Percentiles rank a stretch among this genome's conserved stretches.
Conservation (phyloP, 2,329 filamentous ascomycete genomes). For the Ophiostoma quercus region DNA sequence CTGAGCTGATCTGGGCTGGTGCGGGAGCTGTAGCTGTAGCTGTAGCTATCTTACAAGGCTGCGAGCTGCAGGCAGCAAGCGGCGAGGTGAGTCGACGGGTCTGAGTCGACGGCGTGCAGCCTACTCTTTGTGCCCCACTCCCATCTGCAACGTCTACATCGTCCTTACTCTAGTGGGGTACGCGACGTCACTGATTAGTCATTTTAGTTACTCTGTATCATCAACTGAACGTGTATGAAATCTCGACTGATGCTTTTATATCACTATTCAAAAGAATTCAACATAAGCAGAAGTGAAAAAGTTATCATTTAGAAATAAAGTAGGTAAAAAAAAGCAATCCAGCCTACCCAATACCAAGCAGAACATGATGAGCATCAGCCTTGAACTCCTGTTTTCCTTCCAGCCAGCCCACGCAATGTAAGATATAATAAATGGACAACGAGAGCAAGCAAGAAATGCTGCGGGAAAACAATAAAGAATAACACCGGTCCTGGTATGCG, state of each 20-base stretch:
- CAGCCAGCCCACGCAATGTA: conserved; percentile 1
- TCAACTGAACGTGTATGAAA: too few species aligned
- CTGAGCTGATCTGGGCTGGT: too few species aligned
- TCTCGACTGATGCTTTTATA: too few species aligned
- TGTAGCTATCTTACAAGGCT: not conserved
- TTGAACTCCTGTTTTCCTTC: conserved; percentile 8
- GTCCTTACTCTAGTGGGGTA: not conserved
- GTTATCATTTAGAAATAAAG: not conserved
- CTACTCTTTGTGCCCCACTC: not conserved
- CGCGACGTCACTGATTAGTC: conserved; percentile 11
- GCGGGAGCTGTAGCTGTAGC: too few species aligned
- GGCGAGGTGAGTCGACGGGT: not conserved
- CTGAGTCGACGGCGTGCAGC: not conserved
- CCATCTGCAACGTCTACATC: not conserved
- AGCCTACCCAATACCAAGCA: conserved; percentile 14
- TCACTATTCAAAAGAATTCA: too few species aligned
- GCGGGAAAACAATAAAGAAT: not conserved
- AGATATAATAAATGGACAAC: not conserved
- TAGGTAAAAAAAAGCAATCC: not conserved
- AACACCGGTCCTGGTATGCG: conserved; percentile 12
- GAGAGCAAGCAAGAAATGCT: not conserved
- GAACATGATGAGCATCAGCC: not conserved
- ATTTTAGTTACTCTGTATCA: not conserved
- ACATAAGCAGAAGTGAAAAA: too few species aligned
- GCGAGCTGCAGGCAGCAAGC: not conserved